These are phyloP conservation scores for Leishmania braziliensis DNA, from an alignment of 208 protist genomes.

Conservation along the genomic window DNA sequence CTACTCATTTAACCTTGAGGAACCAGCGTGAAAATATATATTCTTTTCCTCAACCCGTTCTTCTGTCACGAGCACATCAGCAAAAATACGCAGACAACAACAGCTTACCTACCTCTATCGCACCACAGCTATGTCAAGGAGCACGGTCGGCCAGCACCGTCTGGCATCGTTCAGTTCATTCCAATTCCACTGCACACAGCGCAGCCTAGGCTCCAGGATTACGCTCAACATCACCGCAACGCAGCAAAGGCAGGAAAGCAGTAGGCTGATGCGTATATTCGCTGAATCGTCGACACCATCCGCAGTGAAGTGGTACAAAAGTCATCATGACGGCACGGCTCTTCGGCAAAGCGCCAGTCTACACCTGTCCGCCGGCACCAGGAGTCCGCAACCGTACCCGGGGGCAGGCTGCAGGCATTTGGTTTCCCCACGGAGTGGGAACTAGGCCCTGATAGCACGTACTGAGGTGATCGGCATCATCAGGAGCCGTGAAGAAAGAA, in stretches of 20 bases:
- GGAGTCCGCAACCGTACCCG: background rate
- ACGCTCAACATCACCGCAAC: background rate
- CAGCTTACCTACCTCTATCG: background rate
- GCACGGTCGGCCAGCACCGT: background rate
- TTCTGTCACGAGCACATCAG: background rate
- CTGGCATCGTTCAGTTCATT: background rate
- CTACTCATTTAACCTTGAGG: conserved; percentile 5
- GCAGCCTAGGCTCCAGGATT: background rate
- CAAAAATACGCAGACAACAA: background rate
- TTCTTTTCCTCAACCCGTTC: background rate
- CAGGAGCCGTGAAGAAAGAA: conserved; percentile 17
- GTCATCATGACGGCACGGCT: background rate
- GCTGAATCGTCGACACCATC: background rate
- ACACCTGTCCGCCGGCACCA: background rate
- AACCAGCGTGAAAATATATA: background rate
- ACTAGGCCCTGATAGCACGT: background rate
- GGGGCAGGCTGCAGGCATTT: background rate
- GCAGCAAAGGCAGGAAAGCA: conserved; percentile 1
- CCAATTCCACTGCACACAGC: background rate
- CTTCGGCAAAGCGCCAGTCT: background rate
- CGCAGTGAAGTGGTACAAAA: background rate
- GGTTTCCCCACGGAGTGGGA: background rate
- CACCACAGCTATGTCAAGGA: background rate
- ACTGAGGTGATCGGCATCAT: background rate
- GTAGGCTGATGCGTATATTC: background rate